phyloP scores from a whole-genome alignment of 768 basidiomycete species.

The Suillus clintonianus region DNA sequence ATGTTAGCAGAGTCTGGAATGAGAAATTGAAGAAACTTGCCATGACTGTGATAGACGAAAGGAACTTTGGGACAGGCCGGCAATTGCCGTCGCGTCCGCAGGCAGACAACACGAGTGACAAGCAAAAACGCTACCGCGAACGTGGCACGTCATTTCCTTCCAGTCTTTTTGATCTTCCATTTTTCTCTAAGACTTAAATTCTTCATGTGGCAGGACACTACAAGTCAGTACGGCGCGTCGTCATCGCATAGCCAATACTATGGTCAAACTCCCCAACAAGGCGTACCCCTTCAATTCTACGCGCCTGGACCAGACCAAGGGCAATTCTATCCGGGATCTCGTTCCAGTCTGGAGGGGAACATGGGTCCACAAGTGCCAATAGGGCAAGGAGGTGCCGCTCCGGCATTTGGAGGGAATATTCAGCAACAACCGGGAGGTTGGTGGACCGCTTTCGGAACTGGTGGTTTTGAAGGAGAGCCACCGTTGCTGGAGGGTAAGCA shows the following conservation, averaged over 20 bases:
- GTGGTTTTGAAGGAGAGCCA: constrained; percentile 94
- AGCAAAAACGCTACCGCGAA: constrained; percentile 11
- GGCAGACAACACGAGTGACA: constrained; percentile 9
- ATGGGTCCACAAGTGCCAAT: constrained; percentile 57
- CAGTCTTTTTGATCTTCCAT: neutral
- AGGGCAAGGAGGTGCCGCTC: constrained; percentile 43
- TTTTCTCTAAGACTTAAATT: neutral
- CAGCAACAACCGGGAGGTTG: constrained; percentile 68
- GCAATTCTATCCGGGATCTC: constrained; percentile 67
- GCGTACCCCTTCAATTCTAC: constrained; percentile 76
- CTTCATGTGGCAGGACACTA: constrained; percentile 79
- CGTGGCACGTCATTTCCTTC: neutral
- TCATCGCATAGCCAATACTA: constrained; percentile 61
- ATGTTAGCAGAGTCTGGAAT: constrained; percentile 13
- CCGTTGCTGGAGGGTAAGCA: constrained; percentile 88
- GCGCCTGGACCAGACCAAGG: constrained; percentile 59
- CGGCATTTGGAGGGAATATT: constrained; percentile 71
- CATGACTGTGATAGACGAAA: constrained; percentile 19
- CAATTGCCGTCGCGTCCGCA: constrained; percentile 23
- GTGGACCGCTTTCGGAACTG: constrained; percentile 97
- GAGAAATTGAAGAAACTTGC: constrained; percentile 16
- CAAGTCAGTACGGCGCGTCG: constrained; percentile 55
- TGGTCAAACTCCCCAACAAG: constrained; percentile 45
- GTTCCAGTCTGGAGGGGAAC: constrained; percentile 78
- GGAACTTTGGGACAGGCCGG: constrained; percentile 13